These are phyloP conservation scores for Colletotrichum sp. DNA, from an alignment of 2,329 filamentous ascomycete species.

Conservation along the genomic window DNA sequence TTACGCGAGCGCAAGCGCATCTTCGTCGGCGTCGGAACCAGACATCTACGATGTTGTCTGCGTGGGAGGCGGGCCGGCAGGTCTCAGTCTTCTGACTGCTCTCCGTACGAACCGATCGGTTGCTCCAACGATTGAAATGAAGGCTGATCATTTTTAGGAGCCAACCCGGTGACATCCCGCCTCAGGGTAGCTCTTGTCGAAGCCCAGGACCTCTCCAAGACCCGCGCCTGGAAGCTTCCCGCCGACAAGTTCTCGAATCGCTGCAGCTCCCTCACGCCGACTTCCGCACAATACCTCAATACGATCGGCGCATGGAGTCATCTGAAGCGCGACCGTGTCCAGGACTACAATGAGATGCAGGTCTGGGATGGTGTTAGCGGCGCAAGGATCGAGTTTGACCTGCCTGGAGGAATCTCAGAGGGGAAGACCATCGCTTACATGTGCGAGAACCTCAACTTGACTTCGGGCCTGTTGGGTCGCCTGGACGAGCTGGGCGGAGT, in stretches of 20 bases:
- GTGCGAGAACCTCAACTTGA: conserved; percentile 93
- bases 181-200: conserved; percentile 90
- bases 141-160: conserved; percentile 53
- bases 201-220: conserved; percentile 80
- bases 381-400: conserved; percentile 88
- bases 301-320: conserved; percentile 86
- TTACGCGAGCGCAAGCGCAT: conserved; percentile 12
- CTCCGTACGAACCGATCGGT: conserved; percentile 61
- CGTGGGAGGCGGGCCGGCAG: conserved; percentile 87
- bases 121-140: not conserved
- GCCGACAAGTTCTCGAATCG: conserved; percentile 84
- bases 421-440: conserved; percentile 86
- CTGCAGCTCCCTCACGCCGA: conserved; percentile 91
- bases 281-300: conserved; percentile 82
- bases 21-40: conserved; percentile 29
- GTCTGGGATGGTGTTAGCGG: conserved; percentile 96
- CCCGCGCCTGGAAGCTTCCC: conserved; percentile 69
- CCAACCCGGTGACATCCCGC: conserved; percentile 75
- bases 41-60: conserved; percentile 95
- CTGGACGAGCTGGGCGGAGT: conserved; percentile 73
- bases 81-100: conserved; percentile 80
- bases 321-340: conserved; percentile 74
- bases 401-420: conserved; percentile 55
- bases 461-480: conserved; percentile 75
- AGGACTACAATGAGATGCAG: conserved; percentile 94